Evolutionary conservation across 1,139 yeast genomes (phyloP), one percentile per base, ranked within the genome.

Genomic region (Saccharomyces pastorianus): DNA sequence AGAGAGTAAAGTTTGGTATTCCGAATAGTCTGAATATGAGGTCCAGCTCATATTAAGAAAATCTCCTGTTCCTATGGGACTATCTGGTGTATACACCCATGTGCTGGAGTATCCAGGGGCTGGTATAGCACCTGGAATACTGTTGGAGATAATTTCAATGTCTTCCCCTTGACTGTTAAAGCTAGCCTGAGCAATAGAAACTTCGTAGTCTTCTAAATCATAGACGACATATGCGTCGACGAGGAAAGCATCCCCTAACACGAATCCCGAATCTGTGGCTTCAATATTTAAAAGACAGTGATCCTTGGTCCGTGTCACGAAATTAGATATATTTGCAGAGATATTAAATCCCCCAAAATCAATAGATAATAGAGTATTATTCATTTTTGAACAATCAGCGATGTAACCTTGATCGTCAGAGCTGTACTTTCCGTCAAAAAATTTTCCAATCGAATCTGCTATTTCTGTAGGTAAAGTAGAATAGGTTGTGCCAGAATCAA

Each of bases 191-290:
- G 95, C 96, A 55, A 89, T 56, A 0, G 85, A 83, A 31, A 89
- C 74, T 64, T 83, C 81, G 53, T 73, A 70, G 58, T 79, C 80
- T 26, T 85, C 89, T 59, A 88, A 72, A 70, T 89, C 95, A 62
- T 80, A 88, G 47, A 88, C 96, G 53, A 84, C 79, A 64, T 88
- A 89, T 8, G 88, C 89, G 54, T 79, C 75, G 57, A 88, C 77
- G 60, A 89, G 72, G 69, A 88, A 83, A 44, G 83, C 78, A 68
- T 87, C 95, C 50, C 96, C 96, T 20, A 88, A 67, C 17, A 80
- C 71, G 52, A 71, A 67, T 0, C 63, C 52, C 23, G 63, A 64
- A 44, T 64, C 70, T 28, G 65, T 65, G 26, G 65, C 58, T 27
- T 68, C 56, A 4, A 76, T 55, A 6, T 73, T 72, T 25, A 76